Conservation (phyloP, 1,284 basidiomycete species). For the Polyporus tsugae region DNA sequence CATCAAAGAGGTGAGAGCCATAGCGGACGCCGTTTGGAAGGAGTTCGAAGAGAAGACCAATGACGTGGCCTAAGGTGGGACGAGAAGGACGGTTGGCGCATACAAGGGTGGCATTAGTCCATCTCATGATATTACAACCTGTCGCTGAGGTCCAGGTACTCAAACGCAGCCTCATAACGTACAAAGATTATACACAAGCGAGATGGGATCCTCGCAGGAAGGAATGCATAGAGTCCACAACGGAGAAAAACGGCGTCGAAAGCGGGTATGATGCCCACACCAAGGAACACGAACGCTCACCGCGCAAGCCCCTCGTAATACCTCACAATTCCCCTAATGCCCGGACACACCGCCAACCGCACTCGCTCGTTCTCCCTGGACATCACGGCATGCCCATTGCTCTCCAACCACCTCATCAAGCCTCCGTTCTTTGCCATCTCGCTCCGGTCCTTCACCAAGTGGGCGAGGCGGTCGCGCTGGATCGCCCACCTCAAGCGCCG, state of each 20-base stretch:
- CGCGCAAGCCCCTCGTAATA: conserved; percentile 58
- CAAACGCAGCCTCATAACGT: background rate
- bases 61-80: background rate
- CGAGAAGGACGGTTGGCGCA: background rate
- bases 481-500: conserved; percentile 66
- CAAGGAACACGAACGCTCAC: conserved; percentile 6
- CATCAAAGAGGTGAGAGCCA: conserved; percentile 58
- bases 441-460: conserved; percentile 52
- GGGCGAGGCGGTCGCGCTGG: conserved; percentile 63
- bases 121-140: background rate
- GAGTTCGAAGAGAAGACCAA: conserved; percentile 10
- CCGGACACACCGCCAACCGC: conserved; percentile 71
- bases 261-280: background rate
- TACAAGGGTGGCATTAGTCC: background rate
- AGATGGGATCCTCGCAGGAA: background rate
- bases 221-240: background rate
- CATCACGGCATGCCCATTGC: conserved; percentile 47
- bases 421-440: conserved; percentile 42
- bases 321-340: conserved; percentile 60
- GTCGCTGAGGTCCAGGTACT: background rate
- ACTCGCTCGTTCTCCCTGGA: conserved; percentile 69
- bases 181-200: conserved; percentile 1
- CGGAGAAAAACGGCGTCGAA: background rate
- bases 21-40: conserved; percentile 47
- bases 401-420: conserved; percentile 64